These are phyloP conservation scores for Ascoidea rubescens DNA, from an alignment of 805 yeast species.

Conservation along the genomic window DNA sequence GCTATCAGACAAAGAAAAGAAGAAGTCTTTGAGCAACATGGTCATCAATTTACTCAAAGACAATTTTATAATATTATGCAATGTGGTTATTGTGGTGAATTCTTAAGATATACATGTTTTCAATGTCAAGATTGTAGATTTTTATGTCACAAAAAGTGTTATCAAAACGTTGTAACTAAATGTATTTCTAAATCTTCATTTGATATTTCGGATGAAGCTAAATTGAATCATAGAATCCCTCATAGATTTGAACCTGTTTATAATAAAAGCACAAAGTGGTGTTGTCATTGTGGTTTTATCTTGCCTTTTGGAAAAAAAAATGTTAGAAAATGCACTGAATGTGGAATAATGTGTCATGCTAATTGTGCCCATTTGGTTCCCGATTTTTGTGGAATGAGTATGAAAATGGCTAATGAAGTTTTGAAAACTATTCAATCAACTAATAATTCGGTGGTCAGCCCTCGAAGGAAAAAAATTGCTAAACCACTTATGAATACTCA, in stretches of 20 bases:
- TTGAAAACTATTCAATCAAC: slow-evolving; percentile 73
- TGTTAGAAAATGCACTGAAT: slow-evolving; percentile 82
- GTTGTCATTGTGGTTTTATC: slow-evolving; percentile 97
- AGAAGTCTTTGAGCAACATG: slow-evolving; percentile 87
- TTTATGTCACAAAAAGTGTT: slow-evolving; percentile 71
- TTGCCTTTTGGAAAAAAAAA: slow-evolving; percentile 91
- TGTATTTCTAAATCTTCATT: slow-evolving; percentile 69
- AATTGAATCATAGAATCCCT: slow-evolving; percentile 91
- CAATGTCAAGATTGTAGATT: slow-evolving; percentile 80
- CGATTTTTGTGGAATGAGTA: slow-evolving; percentile 96
- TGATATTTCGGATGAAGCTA: slow-evolving; percentile 53
- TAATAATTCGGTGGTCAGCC: slow-evolving; percentile 22
- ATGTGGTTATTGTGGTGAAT: slow-evolving; percentile 95
- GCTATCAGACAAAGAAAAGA: slow-evolving; percentile 88
- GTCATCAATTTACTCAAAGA: slow-evolving; percentile 92
- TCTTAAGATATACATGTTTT: slow-evolving; percentile 72
- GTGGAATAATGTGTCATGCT: slow-evolving; percentile 92
- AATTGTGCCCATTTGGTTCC: slow-evolving; percentile 92
- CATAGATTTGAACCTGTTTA: slow-evolving; percentile 89
- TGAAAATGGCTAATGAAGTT: slow-evolving; percentile 91
- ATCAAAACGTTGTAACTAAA: slow-evolving; percentile 66
- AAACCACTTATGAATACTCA: no score
- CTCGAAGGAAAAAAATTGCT: slow-evolving; percentile 7
- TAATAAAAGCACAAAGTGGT: slow-evolving; percentile 96
- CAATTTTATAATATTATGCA: slow-evolving; percentile 94